phyloP scores from a whole-genome alignment of 306 rosid genomes.

The Quercus gilva region DNA sequence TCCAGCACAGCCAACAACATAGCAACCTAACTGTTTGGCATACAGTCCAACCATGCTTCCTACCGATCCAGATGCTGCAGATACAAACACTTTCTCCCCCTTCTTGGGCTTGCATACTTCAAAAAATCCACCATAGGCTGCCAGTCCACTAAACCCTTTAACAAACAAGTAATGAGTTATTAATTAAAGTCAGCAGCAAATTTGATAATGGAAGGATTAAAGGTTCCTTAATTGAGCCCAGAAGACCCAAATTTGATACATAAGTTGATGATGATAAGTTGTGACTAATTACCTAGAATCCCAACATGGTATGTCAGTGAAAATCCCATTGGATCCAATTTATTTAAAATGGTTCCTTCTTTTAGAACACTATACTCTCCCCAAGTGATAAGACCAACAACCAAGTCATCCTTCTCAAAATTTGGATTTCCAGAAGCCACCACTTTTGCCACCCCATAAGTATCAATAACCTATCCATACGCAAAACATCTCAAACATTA shows the following conservation, averaged over 20 bases:
- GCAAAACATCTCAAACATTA: not conserved
- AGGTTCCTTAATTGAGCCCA: not conserved
- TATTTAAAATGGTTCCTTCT: conserved; percentile 43
- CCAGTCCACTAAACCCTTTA: conserved; percentile 58
- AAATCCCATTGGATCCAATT: conserved; percentile 56
- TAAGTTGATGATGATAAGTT: not conserved
- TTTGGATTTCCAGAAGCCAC: conserved; percentile 53
- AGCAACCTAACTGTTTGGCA: conserved; percentile 71
- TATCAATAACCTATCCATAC: conserved; percentile 47
- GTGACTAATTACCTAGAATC: conserved; percentile 39
- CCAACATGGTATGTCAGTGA: conserved; percentile 62
- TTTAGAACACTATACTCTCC: conserved; percentile 60
- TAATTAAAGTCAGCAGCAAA: not conserved
- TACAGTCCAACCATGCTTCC: conserved; percentile 74
- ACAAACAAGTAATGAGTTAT: not conserved
- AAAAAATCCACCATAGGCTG: conserved; percentile 73
- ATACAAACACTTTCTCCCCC: conserved; percentile 74
- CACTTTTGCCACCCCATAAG: conserved; percentile 50
- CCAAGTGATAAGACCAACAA: conserved; percentile 63
- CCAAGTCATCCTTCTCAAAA: conserved; percentile 65
- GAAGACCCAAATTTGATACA: not conserved
- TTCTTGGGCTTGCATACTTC: conserved; percentile 54
- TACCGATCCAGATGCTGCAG: conserved; percentile 68
- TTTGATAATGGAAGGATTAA: too few relatives aligned
- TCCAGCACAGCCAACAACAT: conserved; percentile 80